A percentile compares a stretch with the other conserved stretches of the same genome.
Conservation (phyloP, 768 basidiomycete genomes). For the Tulasnella calospora region DNA sequence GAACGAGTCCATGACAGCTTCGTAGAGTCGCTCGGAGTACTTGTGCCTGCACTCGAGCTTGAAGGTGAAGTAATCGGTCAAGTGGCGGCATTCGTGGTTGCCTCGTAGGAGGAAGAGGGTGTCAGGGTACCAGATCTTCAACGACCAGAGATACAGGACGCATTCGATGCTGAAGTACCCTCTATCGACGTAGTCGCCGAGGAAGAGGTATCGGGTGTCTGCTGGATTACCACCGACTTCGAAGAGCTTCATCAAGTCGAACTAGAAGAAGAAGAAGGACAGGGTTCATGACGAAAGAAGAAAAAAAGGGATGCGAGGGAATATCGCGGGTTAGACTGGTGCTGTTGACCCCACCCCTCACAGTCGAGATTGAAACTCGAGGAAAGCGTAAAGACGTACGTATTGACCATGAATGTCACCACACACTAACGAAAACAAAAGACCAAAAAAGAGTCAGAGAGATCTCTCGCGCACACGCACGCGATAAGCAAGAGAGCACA, state of each 20-base stretch:
- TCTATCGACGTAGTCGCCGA: conserved; percentile 90
- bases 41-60: conserved; percentile 93
- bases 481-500: conserved; percentile 27
- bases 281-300: not conserved
- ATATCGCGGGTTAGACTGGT: conserved; percentile 24
- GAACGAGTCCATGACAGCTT: conserved; percentile 97
- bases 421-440: conserved; percentile 59
- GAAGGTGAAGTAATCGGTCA: conserved; percentile 66
- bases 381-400: conserved; percentile 48
- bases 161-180: conserved; percentile 97
- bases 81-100: conserved; percentile 97
- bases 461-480: not conserved
- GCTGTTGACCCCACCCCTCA: not conserved
- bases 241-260: conserved; percentile 91
- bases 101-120: conserved; percentile 94
- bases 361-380: not conserved
- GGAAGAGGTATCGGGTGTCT: conserved; percentile 85
- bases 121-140: conserved; percentile 99
- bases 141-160: conserved; percentile 92
- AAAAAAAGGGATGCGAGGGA: conserved; percentile 27
- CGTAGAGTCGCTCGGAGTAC: conserved; percentile 93
- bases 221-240: conserved; percentile 94
- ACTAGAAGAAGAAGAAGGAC: conserved; percentile 50
- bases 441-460: not conserved
- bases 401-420: conserved; percentile 99